Base-by-base conservation (phyloP, 495 filamentous ascomycete species). In the Cenococcum geophilum region DNA sequence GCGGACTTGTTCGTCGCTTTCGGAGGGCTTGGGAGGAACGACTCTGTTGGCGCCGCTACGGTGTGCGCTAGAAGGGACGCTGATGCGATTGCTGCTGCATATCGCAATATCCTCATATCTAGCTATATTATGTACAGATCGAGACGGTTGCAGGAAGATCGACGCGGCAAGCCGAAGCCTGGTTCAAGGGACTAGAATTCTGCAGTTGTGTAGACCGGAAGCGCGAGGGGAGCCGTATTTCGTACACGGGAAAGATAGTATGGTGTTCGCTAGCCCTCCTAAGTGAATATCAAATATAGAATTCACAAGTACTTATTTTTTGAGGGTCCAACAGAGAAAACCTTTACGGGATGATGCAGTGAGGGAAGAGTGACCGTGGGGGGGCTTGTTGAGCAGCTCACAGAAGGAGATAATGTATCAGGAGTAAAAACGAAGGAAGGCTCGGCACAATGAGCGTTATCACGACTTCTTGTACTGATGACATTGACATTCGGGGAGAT, bases 61-160 rank as follows among this genome's bases (percentile, higher is more conserved):
- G 55, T 53, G 34, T 10, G 2, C n/a, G 50, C 59, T 5, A 62
- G 18, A 8, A 55, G 21, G 14, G 35, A 55, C 25, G 55, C 47
- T 16, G 55, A 49, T 20, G 60, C 64, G 32, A 66, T 25, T 9
- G 52, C 49, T 55, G 51, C 32, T 22, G 59, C 59, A 62, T 66
- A 66, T 20, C 35, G 55, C 21, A 53, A 11, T 48, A 58, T 20
- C 42, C 51, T 63, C 60, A 67, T 63, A 34, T 55, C 58, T 34
- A 48, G 37, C 32, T 25, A 18, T 20, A 14, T 10, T 25, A 18
- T 20, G 27, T 10, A 32, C 50, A 20, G 58, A 60, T 22, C 45
- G 21, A 22, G 34, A 32, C 11, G 4, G 40, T 4, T 16, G 40
- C 40, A 14, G 11, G 11, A 45, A 45, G 14, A 18, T 18, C 14